A percentile compares a stretch with the other conserved stretches of the same genome.
Conservation (phyloP, 2,329 filamentous ascomycete genomes). For the Arthrocladium fulminans region DNA sequence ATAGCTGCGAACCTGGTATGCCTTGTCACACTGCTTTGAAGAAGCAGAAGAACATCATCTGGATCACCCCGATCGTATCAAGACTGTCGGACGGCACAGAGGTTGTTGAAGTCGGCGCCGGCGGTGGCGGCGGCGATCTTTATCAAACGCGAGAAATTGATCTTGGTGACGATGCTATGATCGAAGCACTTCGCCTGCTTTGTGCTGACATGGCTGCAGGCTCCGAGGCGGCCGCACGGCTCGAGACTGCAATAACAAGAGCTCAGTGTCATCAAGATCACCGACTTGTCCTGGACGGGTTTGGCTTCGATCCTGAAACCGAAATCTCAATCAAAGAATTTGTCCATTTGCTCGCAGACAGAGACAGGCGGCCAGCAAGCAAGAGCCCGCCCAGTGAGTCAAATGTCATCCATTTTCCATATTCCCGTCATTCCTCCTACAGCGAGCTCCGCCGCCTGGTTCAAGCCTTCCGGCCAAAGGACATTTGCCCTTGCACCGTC, state of each 20-base stretch:
- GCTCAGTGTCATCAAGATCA: constrained; percentile 29
- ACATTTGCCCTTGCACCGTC: constrained; percentile 76
- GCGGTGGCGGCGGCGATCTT: constrained; percentile 70
- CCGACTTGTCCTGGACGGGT: constrained; percentile 30
- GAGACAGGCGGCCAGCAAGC: background rate
- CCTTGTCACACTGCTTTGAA: constrained; percentile 35
- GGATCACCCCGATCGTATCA: constrained; percentile 69
- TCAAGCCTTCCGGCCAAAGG: constrained; percentile 57
- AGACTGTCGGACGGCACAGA: constrained; percentile 52
- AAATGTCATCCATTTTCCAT: constrained; percentile 55
- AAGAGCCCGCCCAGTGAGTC: background rate
- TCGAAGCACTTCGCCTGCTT: constrained; percentile 49
- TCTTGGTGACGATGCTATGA: constrained; percentile 39
- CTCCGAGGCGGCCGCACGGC: constrained; percentile 23
- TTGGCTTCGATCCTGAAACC: constrained; percentile 30
- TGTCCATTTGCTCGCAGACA: constrained; percentile 12
- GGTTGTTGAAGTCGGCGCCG: constrained; percentile 64
- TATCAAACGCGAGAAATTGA: constrained; percentile 60
- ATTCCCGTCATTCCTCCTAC: constrained; percentile 83
- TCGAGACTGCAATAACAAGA: constrained; percentile 25
- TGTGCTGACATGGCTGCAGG: constrained; percentile 27
- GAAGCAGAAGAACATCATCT: constrained; percentile 51
- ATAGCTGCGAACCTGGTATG: constrained; percentile 71
- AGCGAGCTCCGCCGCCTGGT: constrained; percentile 66
- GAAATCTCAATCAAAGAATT: constrained; percentile 32